Base-by-base conservation (phyloP, 176 grass and related monocot genomes). In the Triticum urartu region DNA sequence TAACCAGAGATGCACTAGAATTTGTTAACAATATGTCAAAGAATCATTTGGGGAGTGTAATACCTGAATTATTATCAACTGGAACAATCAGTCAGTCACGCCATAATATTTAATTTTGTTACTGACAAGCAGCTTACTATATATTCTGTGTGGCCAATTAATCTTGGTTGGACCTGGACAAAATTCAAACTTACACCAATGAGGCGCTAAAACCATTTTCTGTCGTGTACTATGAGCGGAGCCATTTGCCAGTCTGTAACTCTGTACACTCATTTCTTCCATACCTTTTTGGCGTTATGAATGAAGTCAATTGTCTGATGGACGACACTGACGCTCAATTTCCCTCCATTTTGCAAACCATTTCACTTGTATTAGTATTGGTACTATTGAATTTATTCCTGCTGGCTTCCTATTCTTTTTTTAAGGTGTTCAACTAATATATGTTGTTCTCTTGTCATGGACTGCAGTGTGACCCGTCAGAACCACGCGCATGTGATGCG, bases 381-480 rank as follows among this genome's bases (percentile, higher is more conserved):
- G 13, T 7, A 13, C 26, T 1, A 56, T 6, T 72, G 70, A 11
- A 35, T 69, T 85, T 66, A 3, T 24, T 1, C 8, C n/a, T 91
- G 32, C 5, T 83, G 21, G 5, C 22, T 54, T 63, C 59, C 42
- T 5, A 54, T 78, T 72, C 9, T 85, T 12, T 56, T 11, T 56
- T 76, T 3, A 54, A 85, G 22, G 72, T 28, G 1, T 34, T 30
- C 11, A 35, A 11, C 0, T 88, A 54, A 82, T 48, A 43, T 80
- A 18, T 74, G 36, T 18, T 61, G 11, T 68, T 45, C 56, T 87
- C 9, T 14, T 88, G n/a, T 70, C 21, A 70, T 60, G 30, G 39
- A 72, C 73, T 82, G 52, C 63, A 96, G 91, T 96, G 91, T 79
- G 94, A 96, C 85, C 75, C 91, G 32, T 90, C 77, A 64, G 91